phyloP scores from a whole-genome alignment of 2,329 filamentous ascomycete species.

The Fusarium lateritium region DNA sequence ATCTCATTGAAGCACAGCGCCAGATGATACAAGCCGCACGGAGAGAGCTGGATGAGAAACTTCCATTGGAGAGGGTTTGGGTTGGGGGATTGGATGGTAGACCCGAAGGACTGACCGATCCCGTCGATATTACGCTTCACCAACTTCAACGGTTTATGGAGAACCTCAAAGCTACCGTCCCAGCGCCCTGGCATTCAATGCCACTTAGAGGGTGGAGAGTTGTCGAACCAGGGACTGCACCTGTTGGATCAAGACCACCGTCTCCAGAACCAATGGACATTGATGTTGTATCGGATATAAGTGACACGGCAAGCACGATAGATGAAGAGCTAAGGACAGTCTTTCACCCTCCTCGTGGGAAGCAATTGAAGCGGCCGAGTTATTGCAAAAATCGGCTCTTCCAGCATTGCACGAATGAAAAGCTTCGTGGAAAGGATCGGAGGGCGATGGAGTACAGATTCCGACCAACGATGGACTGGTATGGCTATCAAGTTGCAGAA shows the following conservation, averaged over 20 bases:
- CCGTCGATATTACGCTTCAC: constrained; percentile 61
- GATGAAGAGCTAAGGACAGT: constrained; percentile 53
- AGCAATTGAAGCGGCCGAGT: constrained; percentile 33
- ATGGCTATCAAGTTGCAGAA: constrained; percentile 61
- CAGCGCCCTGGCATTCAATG: constrained; percentile 52
- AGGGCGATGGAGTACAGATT: constrained; percentile 56
- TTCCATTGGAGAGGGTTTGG: constrained; percentile 62
- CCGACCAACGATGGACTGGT: constrained; percentile 67
- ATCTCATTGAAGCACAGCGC: constrained; percentile 63
- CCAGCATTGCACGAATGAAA: constrained; percentile 51
- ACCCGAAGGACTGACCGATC: constrained; percentile 45
- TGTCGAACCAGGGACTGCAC: constrained; percentile 44
- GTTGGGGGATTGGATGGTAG: constrained; percentile 56
- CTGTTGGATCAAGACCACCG: background rate
- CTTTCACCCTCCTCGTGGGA: constrained; percentile 63
- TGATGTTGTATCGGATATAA: constrained; percentile 38
- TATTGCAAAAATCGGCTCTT: constrained; percentile 63
- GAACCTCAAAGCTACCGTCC: constrained; percentile 55
- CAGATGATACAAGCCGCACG: constrained; percentile 58
- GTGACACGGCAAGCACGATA: constrained; percentile 30
- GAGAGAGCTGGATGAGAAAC: constrained; percentile 38
- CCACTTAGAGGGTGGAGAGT: constrained; percentile 56
- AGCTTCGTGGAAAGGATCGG: background rate
- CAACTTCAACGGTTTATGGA: constrained; percentile 54
- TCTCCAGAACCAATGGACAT: constrained; percentile 40